phyloP scores from a whole-genome alignment of 371 early-diverging fungal genomes.

The Mucor irregularis region DNA sequence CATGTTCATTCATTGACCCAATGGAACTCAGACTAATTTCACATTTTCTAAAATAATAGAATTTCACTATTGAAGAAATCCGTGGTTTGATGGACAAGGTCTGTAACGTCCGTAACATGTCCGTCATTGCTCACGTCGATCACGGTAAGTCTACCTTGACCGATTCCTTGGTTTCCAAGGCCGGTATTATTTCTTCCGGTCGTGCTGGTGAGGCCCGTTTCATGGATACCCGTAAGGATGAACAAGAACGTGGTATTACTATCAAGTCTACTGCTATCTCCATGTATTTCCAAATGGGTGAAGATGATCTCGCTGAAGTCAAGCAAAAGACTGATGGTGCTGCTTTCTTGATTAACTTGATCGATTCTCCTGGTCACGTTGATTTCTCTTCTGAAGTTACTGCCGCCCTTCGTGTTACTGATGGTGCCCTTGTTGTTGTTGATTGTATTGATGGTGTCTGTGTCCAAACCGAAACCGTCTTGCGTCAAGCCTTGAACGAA shows the following conservation, averaged over 20 bases:
- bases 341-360: slow-evolving; percentile 98
- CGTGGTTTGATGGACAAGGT: slow-evolving; percentile 56
- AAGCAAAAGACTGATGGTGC: slow-evolving; percentile 88
- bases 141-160: slow-evolving; percentile 97
- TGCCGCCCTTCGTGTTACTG: slow-evolving; percentile 99
- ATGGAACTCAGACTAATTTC: too few species aligned
- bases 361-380: slow-evolving; percentile 99
- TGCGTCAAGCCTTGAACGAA: slow-evolving; percentile 99
- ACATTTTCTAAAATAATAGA: too few species aligned
- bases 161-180: slow-evolving; percentile 98
- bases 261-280: slow-evolving; percentile 99
- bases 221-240: slow-evolving; percentile 99
- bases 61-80: slow-evolving; percentile 47
- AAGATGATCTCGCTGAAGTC: slow-evolving; percentile 86
- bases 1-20: too few species aligned
- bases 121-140: slow-evolving; percentile 99
- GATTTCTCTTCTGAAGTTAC: slow-evolving; percentile 99
- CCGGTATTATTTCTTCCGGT: slow-evolving; percentile 97
- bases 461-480: slow-evolving; percentile 99
- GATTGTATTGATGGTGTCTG: slow-evolving; percentile 99
- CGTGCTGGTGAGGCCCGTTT: slow-evolving; percentile 98
- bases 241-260: slow-evolving; percentile 99
- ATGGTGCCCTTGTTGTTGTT: slow-evolving; percentile 99
- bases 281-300: slow-evolving; percentile 95
- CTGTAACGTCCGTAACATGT: slow-evolving; percentile 99